Evolutionary conservation across 2,329 filamentous ascomycete genomes (phyloP).

Genomic region (Epichloe aotearoae): DNA sequence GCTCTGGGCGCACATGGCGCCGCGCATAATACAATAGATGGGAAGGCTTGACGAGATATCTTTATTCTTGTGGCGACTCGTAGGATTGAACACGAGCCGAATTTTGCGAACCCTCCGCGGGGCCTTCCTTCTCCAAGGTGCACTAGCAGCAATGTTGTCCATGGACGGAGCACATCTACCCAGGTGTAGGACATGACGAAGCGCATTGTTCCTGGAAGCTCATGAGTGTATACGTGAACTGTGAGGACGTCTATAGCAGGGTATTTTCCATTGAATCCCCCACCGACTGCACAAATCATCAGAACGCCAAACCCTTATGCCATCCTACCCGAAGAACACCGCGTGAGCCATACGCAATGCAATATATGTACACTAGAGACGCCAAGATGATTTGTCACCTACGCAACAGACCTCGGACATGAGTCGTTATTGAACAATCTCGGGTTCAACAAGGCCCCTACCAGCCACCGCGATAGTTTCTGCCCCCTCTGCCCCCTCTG

Average conservation of each 20-base stretch:
- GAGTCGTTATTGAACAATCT: not conserved
- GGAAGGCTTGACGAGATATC: too few species aligned
- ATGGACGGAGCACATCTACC: not conserved
- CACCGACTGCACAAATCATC: not conserved
- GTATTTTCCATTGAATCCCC: not conserved
- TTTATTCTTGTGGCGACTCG: too few species aligned
- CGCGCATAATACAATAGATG: too few species aligned
- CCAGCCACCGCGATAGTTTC: constrained; percentile 38
- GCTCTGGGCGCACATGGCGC: too few species aligned
- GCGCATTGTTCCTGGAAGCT: too few species aligned
- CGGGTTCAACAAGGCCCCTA: constrained; percentile 11
- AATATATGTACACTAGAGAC: not conserved
- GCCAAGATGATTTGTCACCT: not conserved
- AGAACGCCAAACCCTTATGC: not conserved
- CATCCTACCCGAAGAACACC: not conserved
- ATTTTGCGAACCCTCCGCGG: too few species aligned
- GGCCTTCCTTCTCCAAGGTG: too few species aligned
- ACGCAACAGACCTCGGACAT: not conserved
- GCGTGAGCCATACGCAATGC: not conserved
- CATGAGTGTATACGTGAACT: not conserved
- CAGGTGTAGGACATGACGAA: too few species aligned
- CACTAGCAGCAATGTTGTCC: too few species aligned
- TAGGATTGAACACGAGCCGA: too few species aligned
- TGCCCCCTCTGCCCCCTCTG: constrained; percentile 36
- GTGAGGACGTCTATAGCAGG: not conserved